phyloP scores from a whole-genome alignment of 495 filamentous ascomycete species.

The Podospora comata region DNA sequence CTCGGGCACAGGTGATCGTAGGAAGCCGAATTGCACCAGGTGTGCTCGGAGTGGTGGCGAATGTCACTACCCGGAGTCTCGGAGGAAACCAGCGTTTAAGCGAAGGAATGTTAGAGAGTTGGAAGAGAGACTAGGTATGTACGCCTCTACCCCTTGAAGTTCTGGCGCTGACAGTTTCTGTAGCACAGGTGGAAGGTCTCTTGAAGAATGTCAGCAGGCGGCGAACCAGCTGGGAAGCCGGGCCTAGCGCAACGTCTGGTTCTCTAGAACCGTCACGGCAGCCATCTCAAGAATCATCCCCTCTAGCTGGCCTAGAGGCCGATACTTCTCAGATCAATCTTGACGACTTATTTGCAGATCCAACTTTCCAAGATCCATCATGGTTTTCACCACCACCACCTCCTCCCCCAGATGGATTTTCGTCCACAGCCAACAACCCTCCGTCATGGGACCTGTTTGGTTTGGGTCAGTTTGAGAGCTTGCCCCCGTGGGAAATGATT shows the following conservation, averaged over 20 bases:
- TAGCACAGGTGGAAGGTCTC: conserved; percentile 49
- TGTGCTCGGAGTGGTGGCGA: conserved; percentile 67
- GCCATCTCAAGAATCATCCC: conserved; percentile 10
- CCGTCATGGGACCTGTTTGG: conserved; percentile 32
- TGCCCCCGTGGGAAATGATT: conserved; percentile 46
- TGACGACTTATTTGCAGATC: not conserved
- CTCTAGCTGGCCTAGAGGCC: not conserved
- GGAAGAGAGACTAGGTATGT: conserved; percentile 71
- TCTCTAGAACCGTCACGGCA: not conserved
- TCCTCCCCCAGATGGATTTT: not conserved
- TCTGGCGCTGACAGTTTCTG: conserved; percentile 4
- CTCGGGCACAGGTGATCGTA: conserved; percentile 47
- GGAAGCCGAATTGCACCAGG: conserved; percentile 67
- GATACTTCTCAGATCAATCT: conserved; percentile 5
- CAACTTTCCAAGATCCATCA: not conserved
- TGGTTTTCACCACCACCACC: not conserved
- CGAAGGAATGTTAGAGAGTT: conserved; percentile 81
- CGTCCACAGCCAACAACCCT: not conserved
- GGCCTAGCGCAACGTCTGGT: not conserved
- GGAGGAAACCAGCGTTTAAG: conserved; percentile 86
- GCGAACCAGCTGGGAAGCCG: not conserved
- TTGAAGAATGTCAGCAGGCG: conserved; percentile 36
- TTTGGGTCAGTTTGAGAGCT: conserved; percentile 42
- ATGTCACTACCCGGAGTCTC: conserved; percentile 78
- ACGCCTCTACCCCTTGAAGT: not conserved